Evolutionary conservation across 192 early-diverging fungal species (phyloP).

Genomic region (Coemansia sp.): DNA sequence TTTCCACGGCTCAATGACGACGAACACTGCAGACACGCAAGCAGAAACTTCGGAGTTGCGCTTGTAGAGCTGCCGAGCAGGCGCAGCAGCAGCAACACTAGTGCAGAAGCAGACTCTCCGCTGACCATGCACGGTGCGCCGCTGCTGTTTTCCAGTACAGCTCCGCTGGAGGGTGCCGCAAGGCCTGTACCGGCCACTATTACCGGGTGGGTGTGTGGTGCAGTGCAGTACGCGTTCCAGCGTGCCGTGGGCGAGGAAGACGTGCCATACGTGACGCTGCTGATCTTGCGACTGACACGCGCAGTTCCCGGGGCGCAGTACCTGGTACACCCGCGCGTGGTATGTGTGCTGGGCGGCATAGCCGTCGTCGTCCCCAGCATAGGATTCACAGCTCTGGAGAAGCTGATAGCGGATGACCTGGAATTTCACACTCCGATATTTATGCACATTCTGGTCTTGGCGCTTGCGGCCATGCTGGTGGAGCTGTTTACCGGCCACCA

Average conservation of each 20-base stretch:
- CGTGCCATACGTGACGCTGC: conserved; percentile 20
- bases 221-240: background rate
- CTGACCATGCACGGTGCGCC: conserved; percentile 1
- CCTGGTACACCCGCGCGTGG: conserved; percentile 16
- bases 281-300: conserved; percentile 8
- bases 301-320: conserved; percentile 3
- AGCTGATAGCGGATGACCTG: conserved; percentile 23
- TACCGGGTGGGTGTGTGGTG: background rate
- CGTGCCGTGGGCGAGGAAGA: conserved; percentile 11
- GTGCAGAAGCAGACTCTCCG: conserved; percentile 2
- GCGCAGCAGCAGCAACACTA: background rate
- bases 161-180: no score
- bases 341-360: conserved; percentile 13
- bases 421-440: conserved; percentile 22
- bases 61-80: conserved; percentile 2
- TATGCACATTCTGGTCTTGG: conserved; percentile 25
- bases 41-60: background rate
- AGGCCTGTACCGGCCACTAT: no score
- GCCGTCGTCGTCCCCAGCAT: conserved; percentile 9
- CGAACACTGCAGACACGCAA: background rate
- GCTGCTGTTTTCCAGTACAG: background rate
- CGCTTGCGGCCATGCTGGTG: conserved; percentile 6
- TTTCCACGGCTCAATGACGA: conserved; percentile 4
- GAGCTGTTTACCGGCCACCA: conserved; percentile 17
- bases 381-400: conserved; percentile 15